These are phyloP conservation scores for Orbilia blumenaviensis DNA, from an alignment of 2,329 filamentous ascomycete species.

Conservation along the genomic window DNA sequence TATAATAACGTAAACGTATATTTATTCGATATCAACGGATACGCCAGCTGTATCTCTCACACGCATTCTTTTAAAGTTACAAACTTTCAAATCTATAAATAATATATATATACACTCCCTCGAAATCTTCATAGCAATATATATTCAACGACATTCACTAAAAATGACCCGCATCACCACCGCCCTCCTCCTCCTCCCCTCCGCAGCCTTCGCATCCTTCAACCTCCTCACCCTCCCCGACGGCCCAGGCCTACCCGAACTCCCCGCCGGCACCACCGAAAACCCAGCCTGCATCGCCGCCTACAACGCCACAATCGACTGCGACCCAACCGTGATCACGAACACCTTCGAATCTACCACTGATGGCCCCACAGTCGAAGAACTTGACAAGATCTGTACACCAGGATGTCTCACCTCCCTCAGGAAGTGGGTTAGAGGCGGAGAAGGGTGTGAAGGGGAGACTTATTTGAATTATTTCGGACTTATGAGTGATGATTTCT, in stretches of 20 bases:
- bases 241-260: background rate
- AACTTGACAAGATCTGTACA: slow-evolving; percentile 24
- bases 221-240: slow-evolving; percentile 31
- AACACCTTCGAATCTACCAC: background rate
- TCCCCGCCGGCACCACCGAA: background rate
- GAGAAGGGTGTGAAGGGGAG: slow-evolving; percentile 4
- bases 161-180: background rate
- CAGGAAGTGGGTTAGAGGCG: slow-evolving; percentile 31
- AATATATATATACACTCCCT: too few relatives aligned
- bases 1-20: too few relatives aligned
- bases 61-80: too few relatives aligned
- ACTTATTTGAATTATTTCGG: slow-evolving; percentile 31
- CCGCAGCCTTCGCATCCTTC: slow-evolving; percentile 24
- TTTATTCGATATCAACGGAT: too few relatives aligned
- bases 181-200: slow-evolving; percentile 15
- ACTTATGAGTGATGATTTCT: background rate
- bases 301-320: slow-evolving; percentile 43
- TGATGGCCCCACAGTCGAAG: background rate
- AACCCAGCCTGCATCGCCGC: slow-evolving; percentile 35
- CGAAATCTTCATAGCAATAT: too few relatives aligned
- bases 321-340: slow-evolving; percentile 17
- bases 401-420: slow-evolving; percentile 11
- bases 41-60: too few relatives aligned
- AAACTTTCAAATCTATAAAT: too few relatives aligned
- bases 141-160: background rate